Conservation (phyloP, 225 moss, liverwort and hornwort genomes). For the Polytrichum formosum region DNA sequence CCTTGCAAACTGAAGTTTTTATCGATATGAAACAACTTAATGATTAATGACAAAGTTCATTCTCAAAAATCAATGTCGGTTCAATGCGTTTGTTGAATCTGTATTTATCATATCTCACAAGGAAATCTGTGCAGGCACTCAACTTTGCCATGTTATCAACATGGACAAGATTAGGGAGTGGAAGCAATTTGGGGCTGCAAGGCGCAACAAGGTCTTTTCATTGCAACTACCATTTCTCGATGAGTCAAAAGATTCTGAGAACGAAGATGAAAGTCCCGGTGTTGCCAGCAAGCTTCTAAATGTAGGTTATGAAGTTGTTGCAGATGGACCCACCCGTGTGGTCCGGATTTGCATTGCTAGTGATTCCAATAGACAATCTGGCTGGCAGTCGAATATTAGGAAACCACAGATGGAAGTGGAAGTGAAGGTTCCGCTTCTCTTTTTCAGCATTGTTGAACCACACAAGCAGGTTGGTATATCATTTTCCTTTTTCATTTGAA, state of each 20-base stretch:
- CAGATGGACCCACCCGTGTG: slow-evolving; percentile 90
- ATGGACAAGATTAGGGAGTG: slow-evolving; percentile 94
- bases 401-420: slow-evolving; percentile 76
- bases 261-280: slow-evolving; percentile 27
- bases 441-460: slow-evolving; percentile 78
- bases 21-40: no score
- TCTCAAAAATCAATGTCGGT: no score
- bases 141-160: slow-evolving; percentile 73
- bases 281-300: slow-evolving; percentile 43
- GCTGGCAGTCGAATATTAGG: slow-evolving; percentile 83
- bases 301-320: slow-evolving; percentile 84
- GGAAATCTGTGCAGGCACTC: slow-evolving; percentile 44
- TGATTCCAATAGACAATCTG: slow-evolving; percentile 68
- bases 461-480: slow-evolving; percentile 51
- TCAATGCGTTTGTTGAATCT: no score
- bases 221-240: slow-evolving; percentile 75
- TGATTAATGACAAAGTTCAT: no score
- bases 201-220: slow-evolving; percentile 51
- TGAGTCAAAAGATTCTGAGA: slow-evolving; percentile 60
- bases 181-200: slow-evolving; percentile 71
- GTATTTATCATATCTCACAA: no score
- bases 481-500: not conserved
- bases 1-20: no score
- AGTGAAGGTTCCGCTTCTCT: slow-evolving; percentile 73
- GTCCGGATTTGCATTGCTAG: slow-evolving; percentile 73